Percentiles rank a stretch among this genome's conserved stretches.
Conservation (phyloP, 2,329 filamentous ascomycete species). For the Orbilia javanica region DNA sequence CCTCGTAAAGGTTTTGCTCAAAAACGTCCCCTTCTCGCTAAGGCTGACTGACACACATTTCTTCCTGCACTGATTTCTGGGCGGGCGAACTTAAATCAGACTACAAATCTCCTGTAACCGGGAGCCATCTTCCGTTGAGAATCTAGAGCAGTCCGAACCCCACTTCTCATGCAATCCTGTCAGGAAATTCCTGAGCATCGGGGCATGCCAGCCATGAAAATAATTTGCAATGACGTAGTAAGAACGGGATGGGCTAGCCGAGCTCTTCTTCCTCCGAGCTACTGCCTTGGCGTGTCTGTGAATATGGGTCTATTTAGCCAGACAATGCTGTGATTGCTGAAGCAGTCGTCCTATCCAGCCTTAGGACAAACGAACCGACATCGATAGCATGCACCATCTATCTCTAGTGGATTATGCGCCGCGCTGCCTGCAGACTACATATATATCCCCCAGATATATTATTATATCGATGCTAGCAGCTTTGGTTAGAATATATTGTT, state of each 20-base stretch:
- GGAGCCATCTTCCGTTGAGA: constrained; percentile 49
- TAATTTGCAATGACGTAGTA: constrained; percentile 50
- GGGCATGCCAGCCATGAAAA: constrained; percentile 31
- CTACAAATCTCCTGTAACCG: constrained; percentile 55
- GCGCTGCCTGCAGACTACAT: constrained; percentile 28
- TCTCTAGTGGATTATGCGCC: constrained; percentile 25
- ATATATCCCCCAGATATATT: constrained; percentile 20
- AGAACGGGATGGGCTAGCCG: constrained; percentile 47
- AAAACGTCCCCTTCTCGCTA: constrained; percentile 58
- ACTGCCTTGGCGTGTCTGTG: constrained; percentile 50
- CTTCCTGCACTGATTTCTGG: constrained; percentile 48
- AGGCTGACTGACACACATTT: constrained; percentile 51
- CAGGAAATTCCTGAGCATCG: constrained; percentile 33
- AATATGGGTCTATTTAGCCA: constrained; percentile 35
- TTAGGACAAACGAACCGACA: constrained; percentile 31
- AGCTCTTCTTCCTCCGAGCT: constrained; percentile 51
- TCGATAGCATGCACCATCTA: constrained; percentile 20
- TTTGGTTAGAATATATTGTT: constrained; percentile 34
- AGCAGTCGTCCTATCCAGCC: constrained; percentile 31
- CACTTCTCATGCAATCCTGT: constrained; percentile 33
- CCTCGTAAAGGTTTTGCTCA: constrained; percentile 52
- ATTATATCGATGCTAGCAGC: constrained; percentile 22
- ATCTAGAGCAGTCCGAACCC: constrained; percentile 58
- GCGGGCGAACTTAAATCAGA: constrained; percentile 59
- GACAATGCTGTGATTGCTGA: constrained; percentile 35